A percentile compares a stretch with the other conserved stretches of the same genome.
Conservation (phyloP, 1,284 basidiomycete genomes). For the Papiliotrema fonsecae region DNA sequence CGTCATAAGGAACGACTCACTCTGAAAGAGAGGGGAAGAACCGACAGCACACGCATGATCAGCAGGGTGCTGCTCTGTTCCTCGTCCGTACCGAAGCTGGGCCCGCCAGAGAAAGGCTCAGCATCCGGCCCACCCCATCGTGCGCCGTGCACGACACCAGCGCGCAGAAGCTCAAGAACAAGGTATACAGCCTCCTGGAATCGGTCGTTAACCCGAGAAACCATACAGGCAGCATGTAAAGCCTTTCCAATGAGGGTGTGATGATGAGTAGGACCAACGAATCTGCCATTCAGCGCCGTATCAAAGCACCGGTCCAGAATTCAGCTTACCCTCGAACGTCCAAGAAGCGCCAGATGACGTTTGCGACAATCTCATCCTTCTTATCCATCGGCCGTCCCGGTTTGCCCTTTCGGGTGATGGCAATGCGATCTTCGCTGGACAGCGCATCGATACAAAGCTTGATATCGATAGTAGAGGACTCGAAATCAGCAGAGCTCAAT, state of each 20-base stretch:
- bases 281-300: too few relatives aligned
- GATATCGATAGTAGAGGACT: slow-evolving; percentile 97
- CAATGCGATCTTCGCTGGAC: slow-evolving; percentile 67
- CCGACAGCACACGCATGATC: slow-evolving; percentile 92
- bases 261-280: slow-evolving; percentile 77
- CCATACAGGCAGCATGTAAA: slow-evolving; percentile 73
- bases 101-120: slow-evolving; percentile 83
- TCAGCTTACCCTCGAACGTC: slow-evolving; percentile 77
- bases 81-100: slow-evolving; percentile 84
- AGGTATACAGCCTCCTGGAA: slow-evolving; percentile 95
- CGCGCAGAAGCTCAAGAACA: slow-evolving; percentile 86
- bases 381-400: slow-evolving; percentile 69
- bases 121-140: slow-evolving; percentile 65
- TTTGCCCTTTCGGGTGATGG: slow-evolving; percentile 56
- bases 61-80: slow-evolving; percentile 88
- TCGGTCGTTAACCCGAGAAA: slow-evolving; percentile 86
- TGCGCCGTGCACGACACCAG: slow-evolving; percentile 91
- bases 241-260: slow-evolving; percentile 88
- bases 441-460: slow-evolving; percentile 91
- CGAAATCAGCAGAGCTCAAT: slow-evolving; percentile 1
- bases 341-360: slow-evolving; percentile 96
- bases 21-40: slow-evolving; percentile 88
- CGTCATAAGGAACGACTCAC: slow-evolving; percentile 51
- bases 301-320: too few relatives aligned
- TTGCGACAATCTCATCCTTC: slow-evolving; percentile 97